Conservation (phyloP, 139 green algal genomes). For the Tetradesmus lagerheimii region DNA sequence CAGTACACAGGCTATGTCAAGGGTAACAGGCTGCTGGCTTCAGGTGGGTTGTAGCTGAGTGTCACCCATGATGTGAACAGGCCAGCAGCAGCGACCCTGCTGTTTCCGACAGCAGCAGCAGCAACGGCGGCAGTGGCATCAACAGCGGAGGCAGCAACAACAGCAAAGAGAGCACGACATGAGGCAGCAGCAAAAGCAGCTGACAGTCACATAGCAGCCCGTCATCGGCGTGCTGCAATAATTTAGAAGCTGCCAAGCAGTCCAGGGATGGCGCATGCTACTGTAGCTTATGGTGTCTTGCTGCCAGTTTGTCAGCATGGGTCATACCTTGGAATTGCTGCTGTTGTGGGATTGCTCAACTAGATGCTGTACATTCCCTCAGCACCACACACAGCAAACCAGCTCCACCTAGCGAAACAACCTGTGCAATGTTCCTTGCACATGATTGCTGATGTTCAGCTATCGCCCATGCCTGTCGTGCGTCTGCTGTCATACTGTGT, state of each 20-base stretch:
- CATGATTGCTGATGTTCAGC: too few relatives aligned
- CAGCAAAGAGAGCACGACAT: not conserved
- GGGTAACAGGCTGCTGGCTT: conserved; percentile 32
- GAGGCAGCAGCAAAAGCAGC: not conserved
- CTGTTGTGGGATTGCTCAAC: too few relatives aligned
- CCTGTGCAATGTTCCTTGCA: too few relatives aligned
- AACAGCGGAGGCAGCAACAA: not conserved
- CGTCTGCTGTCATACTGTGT: conserved; percentile 8
- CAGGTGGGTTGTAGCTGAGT: conserved; percentile 4
- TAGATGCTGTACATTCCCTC: too few relatives aligned
- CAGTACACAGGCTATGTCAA: conserved; percentile 22
- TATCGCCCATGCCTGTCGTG: too few relatives aligned
- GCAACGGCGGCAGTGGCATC: not conserved
- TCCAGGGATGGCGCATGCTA: not conserved
- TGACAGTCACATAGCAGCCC: not conserved
- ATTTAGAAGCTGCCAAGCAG: not conserved
- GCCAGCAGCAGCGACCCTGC: not conserved
- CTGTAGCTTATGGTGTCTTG: too few relatives aligned
- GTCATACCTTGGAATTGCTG: too few relatives aligned
- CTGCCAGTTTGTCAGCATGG: too few relatives aligned
- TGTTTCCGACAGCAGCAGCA: not conserved
- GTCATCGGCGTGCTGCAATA: not conserved
- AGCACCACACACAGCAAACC: too few relatives aligned
- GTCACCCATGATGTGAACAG: not conserved
- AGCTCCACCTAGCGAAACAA: too few relatives aligned